Conservation (phyloP, 176 grass and related monocot species). For the Olyra latifolia region DNA sequence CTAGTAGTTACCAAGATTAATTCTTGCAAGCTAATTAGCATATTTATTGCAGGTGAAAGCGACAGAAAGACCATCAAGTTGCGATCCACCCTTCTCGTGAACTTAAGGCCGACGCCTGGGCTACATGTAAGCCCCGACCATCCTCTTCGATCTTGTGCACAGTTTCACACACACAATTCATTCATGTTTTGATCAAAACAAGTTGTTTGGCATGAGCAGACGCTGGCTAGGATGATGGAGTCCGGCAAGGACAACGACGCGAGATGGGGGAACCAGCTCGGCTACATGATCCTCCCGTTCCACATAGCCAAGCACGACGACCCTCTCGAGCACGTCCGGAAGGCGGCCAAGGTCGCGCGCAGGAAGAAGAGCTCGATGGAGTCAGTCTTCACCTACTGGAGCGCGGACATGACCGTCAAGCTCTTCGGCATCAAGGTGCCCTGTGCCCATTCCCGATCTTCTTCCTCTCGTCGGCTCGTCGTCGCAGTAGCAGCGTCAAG, state of each 20-base stretch:
- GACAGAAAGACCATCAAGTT: constrained; percentile 41
- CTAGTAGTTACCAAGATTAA: not conserved
- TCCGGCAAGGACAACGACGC: constrained; percentile 39
- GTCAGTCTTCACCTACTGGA: constrained; percentile 63
- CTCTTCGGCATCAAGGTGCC: constrained; percentile 73
- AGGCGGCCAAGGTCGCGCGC: constrained; percentile 38
- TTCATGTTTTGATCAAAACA: no score
- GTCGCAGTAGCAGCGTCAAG: not conserved
- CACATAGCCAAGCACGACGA: constrained; percentile 51
- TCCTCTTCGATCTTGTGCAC: no score
- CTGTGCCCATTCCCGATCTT: not conserved
- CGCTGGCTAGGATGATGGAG: constrained; percentile 69
- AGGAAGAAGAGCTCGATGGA: constrained; percentile 91
- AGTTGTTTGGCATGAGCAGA: constrained; percentile 26
- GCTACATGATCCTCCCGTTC: constrained; percentile 64
- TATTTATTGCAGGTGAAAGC: constrained; percentile 24
- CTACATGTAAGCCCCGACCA: constrained; percentile 50
- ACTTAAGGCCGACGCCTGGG: constrained; percentile 60
- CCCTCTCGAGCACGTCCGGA: constrained; percentile 62
- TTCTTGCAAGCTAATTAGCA: not conserved
- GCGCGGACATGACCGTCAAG: constrained; percentile 50
- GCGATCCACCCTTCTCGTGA: constrained; percentile 74
- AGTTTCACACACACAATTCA: no score
- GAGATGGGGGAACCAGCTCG: constrained; percentile 71
- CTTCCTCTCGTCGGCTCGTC: not conserved